Evolutionary conservation across 176 grass and related monocot genomes (phyloP).

Genomic region (Hyparrhenia diplandra): DNA sequence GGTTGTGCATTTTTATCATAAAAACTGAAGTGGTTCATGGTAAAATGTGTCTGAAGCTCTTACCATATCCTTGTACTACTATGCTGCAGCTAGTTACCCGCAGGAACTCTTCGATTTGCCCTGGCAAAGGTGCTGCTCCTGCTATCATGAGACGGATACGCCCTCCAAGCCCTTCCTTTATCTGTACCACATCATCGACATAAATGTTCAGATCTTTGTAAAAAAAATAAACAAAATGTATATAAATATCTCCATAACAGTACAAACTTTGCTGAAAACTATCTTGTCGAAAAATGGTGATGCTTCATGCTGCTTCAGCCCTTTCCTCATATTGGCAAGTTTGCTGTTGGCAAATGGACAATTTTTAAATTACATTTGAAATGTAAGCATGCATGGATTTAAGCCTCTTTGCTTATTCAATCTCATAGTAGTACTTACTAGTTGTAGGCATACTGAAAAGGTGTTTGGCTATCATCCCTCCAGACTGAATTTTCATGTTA

Average conservation of each 20-base stretch:
- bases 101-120: slow-evolving; percentile 85
- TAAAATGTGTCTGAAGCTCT: neutral
- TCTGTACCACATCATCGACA: slow-evolving; percentile 30
- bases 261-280: slow-evolving; percentile 76
- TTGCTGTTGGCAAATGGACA: slow-evolving; percentile 39
- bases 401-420: neutral
- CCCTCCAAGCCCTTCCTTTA: slow-evolving; percentile 85
- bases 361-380: neutral
- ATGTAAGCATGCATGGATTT: neutral
- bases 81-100: slow-evolving; percentile 73
- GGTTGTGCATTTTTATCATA: neutral
- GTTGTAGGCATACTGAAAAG: slow-evolving; percentile 85
- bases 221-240: neutral
- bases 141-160: slow-evolving; percentile 73
- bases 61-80: slow-evolving; percentile 98
- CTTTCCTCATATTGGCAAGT: slow-evolving; percentile 64
- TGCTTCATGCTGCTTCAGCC: slow-evolving; percentile 86
- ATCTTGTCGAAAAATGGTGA: slow-evolving; percentile 90
- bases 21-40: neutral
- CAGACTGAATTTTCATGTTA: slow-evolving; percentile 73
- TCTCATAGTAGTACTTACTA: slow-evolving; percentile 53
- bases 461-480: slow-evolving; percentile 62
- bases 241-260: neutral
- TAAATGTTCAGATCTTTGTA: neutral
- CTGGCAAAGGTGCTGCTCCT: slow-evolving; percentile 84